Base-by-base conservation (phyloP, 768 basidiomycete genomes). In the Tulasnella sp. region DNA sequence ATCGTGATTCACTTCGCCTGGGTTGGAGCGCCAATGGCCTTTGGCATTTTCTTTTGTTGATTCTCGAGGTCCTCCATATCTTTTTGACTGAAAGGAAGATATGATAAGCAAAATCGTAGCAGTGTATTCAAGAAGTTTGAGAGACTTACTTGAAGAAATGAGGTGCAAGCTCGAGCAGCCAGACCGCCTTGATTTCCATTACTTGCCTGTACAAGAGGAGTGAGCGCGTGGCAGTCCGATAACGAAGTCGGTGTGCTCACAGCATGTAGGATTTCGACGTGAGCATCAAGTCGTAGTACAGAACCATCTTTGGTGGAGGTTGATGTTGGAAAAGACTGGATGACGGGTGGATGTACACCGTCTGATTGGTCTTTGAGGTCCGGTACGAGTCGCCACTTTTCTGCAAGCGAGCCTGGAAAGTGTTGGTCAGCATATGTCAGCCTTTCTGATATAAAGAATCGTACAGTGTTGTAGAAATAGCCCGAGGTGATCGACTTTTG, bases 271-370 rank as follows among this genome's bases (percentile, higher is more conserved):
- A 98, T 81, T 98, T 98, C 42, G 90, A 90, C 8, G 97, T 99
- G 86, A 96, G 90, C 29, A 99, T 96, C 29, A 99, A 86, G 80
- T 98, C 97, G 78, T 98, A 98, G 81, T 98, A 99, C 63, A 97
- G 79, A 11, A 98, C 79, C 17, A 92, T 91, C 78, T 90, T 91
- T 14, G 94, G 87, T 0, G 97, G 97, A 1, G 97, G 97, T 76
- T 98, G 95, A 78, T 89, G 88, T 77, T 98, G 92, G 87, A 98
- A 97, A 74, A 99, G 80, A 79, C 92, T 90, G 5, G 95, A 96
- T 0, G 94, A 95, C 0, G 97, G 97, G 77, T 99, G 97, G 73
- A 98, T 92, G 78, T 95, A 94, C 59, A 98, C 95, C 1, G 95
- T 95, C 75, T 98, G 95, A 78, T 90, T 91, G 5, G 93, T 96